Percentiles rank a stretch among this genome's conserved stretches.
Evolutionary conservation across 805 yeast genomes (phyloP).

Genomic region (Candida insectalens): DNA sequence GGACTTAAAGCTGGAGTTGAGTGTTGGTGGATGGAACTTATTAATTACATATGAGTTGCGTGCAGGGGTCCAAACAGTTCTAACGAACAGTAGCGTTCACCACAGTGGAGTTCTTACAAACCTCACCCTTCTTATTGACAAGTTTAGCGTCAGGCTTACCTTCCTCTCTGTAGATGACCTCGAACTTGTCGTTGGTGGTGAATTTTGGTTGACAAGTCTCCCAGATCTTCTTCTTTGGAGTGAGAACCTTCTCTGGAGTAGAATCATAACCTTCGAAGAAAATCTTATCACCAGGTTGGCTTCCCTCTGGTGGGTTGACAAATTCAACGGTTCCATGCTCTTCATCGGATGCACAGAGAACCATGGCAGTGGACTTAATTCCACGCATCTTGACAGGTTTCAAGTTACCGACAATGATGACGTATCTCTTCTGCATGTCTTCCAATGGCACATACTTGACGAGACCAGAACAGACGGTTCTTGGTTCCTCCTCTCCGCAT

Average conservation of each 20-base stretch:
- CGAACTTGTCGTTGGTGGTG: constrained; percentile 65
- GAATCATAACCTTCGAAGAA: constrained; percentile 89
- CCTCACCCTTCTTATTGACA: constrained; percentile 71
- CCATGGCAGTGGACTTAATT: constrained; percentile 92
- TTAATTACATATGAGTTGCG: no score
- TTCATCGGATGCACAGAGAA: constrained; percentile 73
- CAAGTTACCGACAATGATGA: constrained; percentile 87
- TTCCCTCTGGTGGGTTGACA: constrained; percentile 87
- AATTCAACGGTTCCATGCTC: constrained; percentile 70
- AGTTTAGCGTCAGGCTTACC: constrained; percentile 67
- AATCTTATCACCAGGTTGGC: constrained; percentile 92
- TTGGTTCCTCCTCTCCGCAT: constrained; percentile 93
- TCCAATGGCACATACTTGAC: constrained; percentile 84
- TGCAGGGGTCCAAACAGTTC: no score
- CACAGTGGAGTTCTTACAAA: constrained; percentile 63
- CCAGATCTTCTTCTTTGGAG: constrained; percentile 98
- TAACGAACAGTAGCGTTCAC: constrained; percentile 75
- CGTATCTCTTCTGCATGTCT: constrained; percentile 90
- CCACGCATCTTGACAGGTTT: constrained; percentile 99
- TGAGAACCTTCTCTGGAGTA: constrained; percentile 82
- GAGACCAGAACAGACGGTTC: constrained; percentile 96
- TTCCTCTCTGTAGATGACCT: constrained; percentile 71
- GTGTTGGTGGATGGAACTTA: no score
- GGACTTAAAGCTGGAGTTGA: no score
- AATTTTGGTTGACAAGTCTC: constrained; percentile 90